Percentiles rank a stretch among this genome's conserved stretches.
Conservation (phyloP, 352 stramenopile genomes). For the Pythium myriotylum region DNA sequence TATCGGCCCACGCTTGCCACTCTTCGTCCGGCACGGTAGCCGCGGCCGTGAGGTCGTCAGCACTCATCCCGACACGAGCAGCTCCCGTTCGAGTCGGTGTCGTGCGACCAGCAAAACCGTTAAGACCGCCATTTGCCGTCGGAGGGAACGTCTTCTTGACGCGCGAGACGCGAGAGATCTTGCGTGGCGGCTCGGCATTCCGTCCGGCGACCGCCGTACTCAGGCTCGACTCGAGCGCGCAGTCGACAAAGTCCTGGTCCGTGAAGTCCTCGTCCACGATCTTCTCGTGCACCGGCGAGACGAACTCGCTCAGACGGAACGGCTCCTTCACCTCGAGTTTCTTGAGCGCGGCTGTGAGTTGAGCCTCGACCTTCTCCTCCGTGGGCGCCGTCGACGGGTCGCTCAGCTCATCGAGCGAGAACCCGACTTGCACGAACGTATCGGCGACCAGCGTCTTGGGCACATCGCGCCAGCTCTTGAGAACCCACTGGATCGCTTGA, state of each 20-base stretch:
- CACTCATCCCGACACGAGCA: conserved; percentile 4
- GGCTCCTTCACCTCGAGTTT: conserved; percentile 49
- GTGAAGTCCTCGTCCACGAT: conserved; percentile 58
- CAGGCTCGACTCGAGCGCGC: conserved; percentile 47
- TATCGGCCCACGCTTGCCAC: conserved; percentile 54
- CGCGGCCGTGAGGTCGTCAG: conserved; percentile 26
- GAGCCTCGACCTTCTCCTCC: conserved; percentile 54
- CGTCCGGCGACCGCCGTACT: conserved; percentile 40
- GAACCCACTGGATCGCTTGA: conserved; percentile 65
- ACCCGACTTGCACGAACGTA: conserved; percentile 45
- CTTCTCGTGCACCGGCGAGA: conserved; percentile 45
- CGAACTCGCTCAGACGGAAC: conserved; percentile 55
- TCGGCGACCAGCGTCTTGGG: conserved; percentile 51
- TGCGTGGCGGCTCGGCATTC: conserved; percentile 29
- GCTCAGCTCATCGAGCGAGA: conserved; percentile 26
- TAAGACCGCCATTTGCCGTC: background rate
- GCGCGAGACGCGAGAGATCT: conserved; percentile 23
- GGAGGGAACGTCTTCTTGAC: conserved; percentile 16
- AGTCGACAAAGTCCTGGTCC: conserved; percentile 72
- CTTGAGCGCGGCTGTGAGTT: conserved; percentile 56
- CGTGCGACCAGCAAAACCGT: background rate
- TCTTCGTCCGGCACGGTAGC: conserved; percentile 32
- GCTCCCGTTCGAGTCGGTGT: conserved; percentile 11
- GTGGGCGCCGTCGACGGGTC: conserved; percentile 10
- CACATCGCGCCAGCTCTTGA: conserved; percentile 55